Evolutionary conservation across 257 asterid species (phyloP).

Genomic region (Solanum gandarillasii): DNA sequence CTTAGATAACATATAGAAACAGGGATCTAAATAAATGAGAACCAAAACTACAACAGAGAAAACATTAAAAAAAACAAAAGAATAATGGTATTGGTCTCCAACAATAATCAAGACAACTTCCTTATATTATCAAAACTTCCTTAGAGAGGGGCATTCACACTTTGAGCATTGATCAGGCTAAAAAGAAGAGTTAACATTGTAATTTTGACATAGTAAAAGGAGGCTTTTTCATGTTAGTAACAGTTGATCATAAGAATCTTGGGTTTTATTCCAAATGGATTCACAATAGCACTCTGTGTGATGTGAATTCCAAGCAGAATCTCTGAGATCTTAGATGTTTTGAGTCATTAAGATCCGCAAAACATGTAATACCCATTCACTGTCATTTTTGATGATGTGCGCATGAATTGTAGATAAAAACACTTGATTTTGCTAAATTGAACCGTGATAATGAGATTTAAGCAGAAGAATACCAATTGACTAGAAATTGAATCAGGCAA

Average conservation of each 20-base stretch:
- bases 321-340: not conserved
- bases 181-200: not conserved
- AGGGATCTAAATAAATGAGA: not conserved
- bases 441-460: not conserved
- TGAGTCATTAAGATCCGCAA: not conserved
- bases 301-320: not conserved
- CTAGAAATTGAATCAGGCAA: slow-evolving; percentile 67
- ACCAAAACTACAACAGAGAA: not conserved
- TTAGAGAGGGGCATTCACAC: not conserved
- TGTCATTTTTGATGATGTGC: not conserved
- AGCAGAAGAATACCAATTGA: slow-evolving; percentile 39
- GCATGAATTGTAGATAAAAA: not conserved
- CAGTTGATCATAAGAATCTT: not conserved
- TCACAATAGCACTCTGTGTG: not conserved
- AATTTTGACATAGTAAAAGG: not conserved
- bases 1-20: not conserved
- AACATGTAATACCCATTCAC: not conserved
- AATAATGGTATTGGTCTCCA: not conserved
- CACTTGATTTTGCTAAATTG: not conserved
- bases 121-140: not conserved
- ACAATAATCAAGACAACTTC: not conserved
- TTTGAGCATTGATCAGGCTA: not conserved
- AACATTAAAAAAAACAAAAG: not conserved
- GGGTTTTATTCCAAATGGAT: not conserved
- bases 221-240: not conserved